phyloP scores from a whole-genome alignment of 192 early-diverging fungal genomes.

The Chytriomyces sp. region DNA sequence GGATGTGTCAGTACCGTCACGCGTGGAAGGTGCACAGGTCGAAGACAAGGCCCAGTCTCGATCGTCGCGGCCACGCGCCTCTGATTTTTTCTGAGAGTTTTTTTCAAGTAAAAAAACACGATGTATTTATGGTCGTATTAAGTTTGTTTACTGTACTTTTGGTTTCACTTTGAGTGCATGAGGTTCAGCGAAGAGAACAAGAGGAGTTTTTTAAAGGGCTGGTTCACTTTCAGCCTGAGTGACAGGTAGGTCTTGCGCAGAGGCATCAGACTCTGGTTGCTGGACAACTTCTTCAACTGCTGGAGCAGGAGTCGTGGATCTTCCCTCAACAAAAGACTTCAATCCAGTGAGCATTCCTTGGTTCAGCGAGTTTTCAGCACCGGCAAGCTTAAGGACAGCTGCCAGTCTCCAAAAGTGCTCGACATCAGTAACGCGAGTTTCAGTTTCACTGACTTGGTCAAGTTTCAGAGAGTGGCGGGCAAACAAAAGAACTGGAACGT shows the following conservation, averaged over 20 bases:
- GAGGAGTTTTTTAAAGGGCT: too few relatives aligned
- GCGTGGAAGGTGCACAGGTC: background rate
- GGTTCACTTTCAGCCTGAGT: too few relatives aligned
- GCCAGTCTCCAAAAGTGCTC: conserved; percentile 11
- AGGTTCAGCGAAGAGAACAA: too few relatives aligned
- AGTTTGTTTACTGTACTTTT: too few relatives aligned
- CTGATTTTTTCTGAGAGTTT: conserved; percentile 25
- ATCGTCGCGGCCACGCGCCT: conserved; percentile 25
- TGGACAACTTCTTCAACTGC: too few relatives aligned
- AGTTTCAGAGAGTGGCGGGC: conserved; percentile 8
- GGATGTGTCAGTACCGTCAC: background rate
- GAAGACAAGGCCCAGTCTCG: background rate
- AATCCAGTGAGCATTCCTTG: background rate
- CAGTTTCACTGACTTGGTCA: background rate
- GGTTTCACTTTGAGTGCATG: too few relatives aligned
- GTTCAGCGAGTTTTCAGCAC: background rate
- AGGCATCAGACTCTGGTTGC: too few relatives aligned
- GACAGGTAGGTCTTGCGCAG: too few relatives aligned
- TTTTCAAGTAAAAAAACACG: too few relatives aligned
- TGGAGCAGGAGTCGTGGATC: too few relatives aligned
- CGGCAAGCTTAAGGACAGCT: background rate
- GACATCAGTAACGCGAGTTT: background rate
- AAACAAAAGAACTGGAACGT: background rate
- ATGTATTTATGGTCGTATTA: too few relatives aligned
- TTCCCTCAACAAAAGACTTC: conserved; percentile 8